A percentile compares a stretch with the other conserved stretches of the same genome.
phyloP scores from a whole-genome alignment of 2,329 filamentous ascomycete species.

The Tolypocladium ophioglossoides region DNA sequence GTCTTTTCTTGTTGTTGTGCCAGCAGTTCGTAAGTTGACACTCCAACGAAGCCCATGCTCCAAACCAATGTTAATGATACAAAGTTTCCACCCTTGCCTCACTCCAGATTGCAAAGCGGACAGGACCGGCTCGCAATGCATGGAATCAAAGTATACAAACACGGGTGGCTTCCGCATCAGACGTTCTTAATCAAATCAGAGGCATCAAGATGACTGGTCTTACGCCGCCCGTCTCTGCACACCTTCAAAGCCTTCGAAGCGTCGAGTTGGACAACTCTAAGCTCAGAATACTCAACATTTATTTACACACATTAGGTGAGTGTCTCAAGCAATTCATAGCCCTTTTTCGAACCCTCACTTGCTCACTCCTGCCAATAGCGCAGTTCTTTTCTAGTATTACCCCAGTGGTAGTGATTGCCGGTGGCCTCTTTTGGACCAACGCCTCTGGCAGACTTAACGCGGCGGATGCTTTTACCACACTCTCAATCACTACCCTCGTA shows the following conservation, averaged over 20 bases:
- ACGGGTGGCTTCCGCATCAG: slow-evolving; percentile 18
- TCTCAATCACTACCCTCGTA: slow-evolving; percentile 6
- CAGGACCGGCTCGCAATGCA: slow-evolving; percentile 26
- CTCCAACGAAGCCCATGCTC: background rate
- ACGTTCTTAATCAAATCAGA: slow-evolving; percentile 21
- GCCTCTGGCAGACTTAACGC: background rate
- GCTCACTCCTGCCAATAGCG: background rate
- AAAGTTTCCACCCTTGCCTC: slow-evolving; percentile 27
- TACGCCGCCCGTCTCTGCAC: slow-evolving; percentile 1
- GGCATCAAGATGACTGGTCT: slow-evolving; percentile 25
- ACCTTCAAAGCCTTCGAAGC: slow-evolving; percentile 6
- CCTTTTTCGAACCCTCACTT: background rate
- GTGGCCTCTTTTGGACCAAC: slow-evolving; percentile 6
- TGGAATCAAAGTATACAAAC: slow-evolving; percentile 20
- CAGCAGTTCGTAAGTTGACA: slow-evolving; percentile 39
- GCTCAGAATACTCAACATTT: slow-evolving; percentile 2
- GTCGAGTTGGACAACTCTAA: slow-evolving; percentile 7
- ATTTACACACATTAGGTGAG: slow-evolving; percentile 3
- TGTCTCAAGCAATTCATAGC: background rate
- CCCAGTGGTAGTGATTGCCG: slow-evolving; percentile 5
- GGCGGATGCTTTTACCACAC: slow-evolving; percentile 4
- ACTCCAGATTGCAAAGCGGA: slow-evolving; percentile 29
- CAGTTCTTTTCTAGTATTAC: slow-evolving; percentile 2
- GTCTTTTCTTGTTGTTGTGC: slow-evolving; percentile 42
- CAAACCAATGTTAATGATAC: slow-evolving; percentile 9